Evolutionary conservation across 805 yeast genomes (phyloP).

Genomic region (Alloascoidea africana): DNA sequence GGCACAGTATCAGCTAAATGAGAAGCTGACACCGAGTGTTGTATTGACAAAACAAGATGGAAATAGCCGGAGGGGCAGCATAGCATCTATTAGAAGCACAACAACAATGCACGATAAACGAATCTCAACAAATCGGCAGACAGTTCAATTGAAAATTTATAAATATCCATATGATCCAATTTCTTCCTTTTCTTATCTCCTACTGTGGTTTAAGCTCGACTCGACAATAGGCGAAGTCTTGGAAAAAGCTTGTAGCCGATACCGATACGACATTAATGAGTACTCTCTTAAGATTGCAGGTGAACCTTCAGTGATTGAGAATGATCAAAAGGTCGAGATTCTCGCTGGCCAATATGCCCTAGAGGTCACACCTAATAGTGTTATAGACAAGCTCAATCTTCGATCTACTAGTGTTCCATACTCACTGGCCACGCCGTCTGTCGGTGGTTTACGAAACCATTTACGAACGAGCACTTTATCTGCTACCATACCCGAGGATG

Average conservation of each 20-base stretch:
- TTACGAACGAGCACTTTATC: too few relatives aligned
- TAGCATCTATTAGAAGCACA: not conserved
- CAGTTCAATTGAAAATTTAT: constrained; percentile 17
- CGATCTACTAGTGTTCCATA: not conserved
- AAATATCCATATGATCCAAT: constrained; percentile 17
- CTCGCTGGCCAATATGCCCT: not conserved
- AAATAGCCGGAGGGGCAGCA: constrained; percentile 6
- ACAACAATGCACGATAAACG: constrained; percentile 4
- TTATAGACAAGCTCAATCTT: not conserved
- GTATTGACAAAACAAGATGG: not conserved
- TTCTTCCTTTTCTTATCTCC: constrained; percentile 12
- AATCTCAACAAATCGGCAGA: constrained; percentile 1
- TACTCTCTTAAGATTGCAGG: constrained; percentile 20
- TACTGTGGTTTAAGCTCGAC: constrained; percentile 18
- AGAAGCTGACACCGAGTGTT: constrained; percentile 30
- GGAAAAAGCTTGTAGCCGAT: constrained; percentile 19
- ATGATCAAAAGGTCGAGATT: constrained; percentile 15
- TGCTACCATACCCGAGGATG: not conserved
- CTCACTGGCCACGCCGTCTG: not conserved
- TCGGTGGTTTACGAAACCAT: not conserved
- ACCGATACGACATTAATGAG: constrained; percentile 20
- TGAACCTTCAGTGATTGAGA: constrained; percentile 17
- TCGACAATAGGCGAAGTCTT: constrained; percentile 22
- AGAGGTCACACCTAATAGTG: not conserved
- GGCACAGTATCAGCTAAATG: constrained; percentile 31